Evolutionary conservation across 2,329 filamentous ascomycete genomes (phyloP).

Genomic region (Epichloe sylvatica): DNA sequence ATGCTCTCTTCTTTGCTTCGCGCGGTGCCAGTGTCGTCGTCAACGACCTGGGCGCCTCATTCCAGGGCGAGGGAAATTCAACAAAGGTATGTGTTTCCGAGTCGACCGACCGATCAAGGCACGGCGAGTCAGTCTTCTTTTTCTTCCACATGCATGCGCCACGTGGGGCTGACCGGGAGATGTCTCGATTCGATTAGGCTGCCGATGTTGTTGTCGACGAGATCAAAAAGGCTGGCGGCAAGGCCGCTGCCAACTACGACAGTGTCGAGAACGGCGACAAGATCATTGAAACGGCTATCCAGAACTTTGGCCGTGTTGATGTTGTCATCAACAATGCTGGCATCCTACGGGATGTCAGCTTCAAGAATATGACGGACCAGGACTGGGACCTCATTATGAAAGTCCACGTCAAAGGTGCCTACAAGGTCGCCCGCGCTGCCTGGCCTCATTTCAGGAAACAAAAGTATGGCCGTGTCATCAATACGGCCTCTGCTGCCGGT

Average conservation of each 20-base stretch:
- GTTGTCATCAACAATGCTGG: constrained; percentile 96
- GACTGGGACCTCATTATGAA: constrained; percentile 94
- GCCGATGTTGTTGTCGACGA: constrained; percentile 73
- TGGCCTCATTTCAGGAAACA: constrained; percentile 98
- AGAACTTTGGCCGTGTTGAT: constrained; percentile 75
- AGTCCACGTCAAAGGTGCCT: constrained; percentile 85
- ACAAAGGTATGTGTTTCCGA: constrained; percentile 48
- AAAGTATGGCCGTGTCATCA: constrained; percentile 94
- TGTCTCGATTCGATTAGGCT: constrained; percentile 34
- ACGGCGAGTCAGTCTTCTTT: background rate
- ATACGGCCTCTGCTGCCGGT: constrained; percentile 90
- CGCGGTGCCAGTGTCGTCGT: constrained; percentile 90
- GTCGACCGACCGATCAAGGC: too few relatives aligned
- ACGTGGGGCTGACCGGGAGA: background rate
- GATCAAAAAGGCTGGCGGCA: constrained; percentile 78
- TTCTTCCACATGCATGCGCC: background rate
- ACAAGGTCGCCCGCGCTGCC: constrained; percentile 87
- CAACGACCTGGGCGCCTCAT: constrained; percentile 86
- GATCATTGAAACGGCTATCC: constrained; percentile 82
- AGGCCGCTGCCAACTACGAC: constrained; percentile 96
- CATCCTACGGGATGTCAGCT: constrained; percentile 86
- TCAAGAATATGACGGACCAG: constrained; percentile 95
- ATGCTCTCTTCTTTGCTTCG: constrained; percentile 80
- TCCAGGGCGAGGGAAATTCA: constrained; percentile 82
- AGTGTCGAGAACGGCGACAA: constrained; percentile 82